Evolutionary conservation across 306 rosid species (phyloP).

Genomic region (Sphenostylis stenocarpa): DNA sequence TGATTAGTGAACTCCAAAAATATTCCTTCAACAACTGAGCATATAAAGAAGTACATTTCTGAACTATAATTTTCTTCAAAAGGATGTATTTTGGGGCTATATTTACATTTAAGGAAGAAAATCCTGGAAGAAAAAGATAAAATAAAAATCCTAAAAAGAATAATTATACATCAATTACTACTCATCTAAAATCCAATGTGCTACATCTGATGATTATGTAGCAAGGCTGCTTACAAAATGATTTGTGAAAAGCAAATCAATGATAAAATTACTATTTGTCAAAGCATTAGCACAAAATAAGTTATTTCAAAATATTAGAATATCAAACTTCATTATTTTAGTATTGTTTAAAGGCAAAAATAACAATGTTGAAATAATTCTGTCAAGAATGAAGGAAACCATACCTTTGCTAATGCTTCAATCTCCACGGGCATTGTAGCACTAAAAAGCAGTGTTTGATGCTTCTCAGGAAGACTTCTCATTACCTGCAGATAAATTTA

Average conservation of each 20-base stretch:
- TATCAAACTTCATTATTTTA: neutral
- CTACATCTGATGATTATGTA: too few species aligned
- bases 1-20: neutral
- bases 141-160: too few species aligned
- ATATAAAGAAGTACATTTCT: conserved; percentile 4
- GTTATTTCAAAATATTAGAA: conserved; percentile 7
- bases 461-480: conserved; percentile 77
- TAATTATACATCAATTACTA: too few species aligned
- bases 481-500: conserved; percentile 59
- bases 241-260: too few species aligned
- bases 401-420: conserved; percentile 76
- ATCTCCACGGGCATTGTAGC: conserved; percentile 94
- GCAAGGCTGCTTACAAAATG: too few species aligned
- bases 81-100: neutral
- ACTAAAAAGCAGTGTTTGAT: conserved; percentile 83
- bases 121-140: too few species aligned
- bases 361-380: too few species aligned
- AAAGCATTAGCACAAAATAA: conserved; percentile 14
- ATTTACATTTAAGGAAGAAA: too few species aligned
- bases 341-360: conserved; percentile 4
- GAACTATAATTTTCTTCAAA: conserved; percentile 8
- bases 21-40: conserved; percentile 1
- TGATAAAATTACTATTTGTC: neutral
- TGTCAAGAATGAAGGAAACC: conserved; percentile 21
- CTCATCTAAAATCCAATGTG: too few species aligned